phyloP scores from a whole-genome alignment of 1,284 basidiomycete species.

The Amylostereum areolatum region DNA sequence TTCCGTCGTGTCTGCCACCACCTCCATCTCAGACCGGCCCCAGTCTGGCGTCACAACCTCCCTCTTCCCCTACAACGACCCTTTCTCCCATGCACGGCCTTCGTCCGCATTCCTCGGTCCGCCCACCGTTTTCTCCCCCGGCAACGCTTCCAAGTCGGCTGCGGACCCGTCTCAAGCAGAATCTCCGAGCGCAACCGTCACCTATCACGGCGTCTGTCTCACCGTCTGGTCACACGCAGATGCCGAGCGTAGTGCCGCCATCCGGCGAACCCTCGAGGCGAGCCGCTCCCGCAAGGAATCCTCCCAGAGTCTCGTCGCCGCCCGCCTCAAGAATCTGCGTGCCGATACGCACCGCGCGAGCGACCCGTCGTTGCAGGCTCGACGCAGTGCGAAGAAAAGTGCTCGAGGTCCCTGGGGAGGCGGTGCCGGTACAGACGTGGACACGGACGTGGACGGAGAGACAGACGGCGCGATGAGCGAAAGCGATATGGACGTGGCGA shows the following conservation, averaged over 20 bases:
- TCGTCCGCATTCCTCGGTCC: slow-evolving; percentile 76
- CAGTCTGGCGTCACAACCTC: slow-evolving; percentile 43
- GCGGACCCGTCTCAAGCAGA: slow-evolving; percentile 12
- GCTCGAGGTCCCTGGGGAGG: slow-evolving; percentile 63
- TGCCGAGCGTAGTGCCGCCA: slow-evolving; percentile 74
- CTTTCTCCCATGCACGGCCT: slow-evolving; percentile 62
- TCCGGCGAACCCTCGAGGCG: slow-evolving; percentile 75
- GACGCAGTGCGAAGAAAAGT: slow-evolving; percentile 47
- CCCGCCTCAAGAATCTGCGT: slow-evolving; percentile 58
- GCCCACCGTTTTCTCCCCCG: slow-evolving; percentile 39
- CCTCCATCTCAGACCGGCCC: slow-evolving; percentile 40
- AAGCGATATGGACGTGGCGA: slow-evolving; percentile 75
- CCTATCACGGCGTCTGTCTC: slow-evolving; percentile 86
- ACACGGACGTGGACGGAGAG: slow-evolving; percentile 61
- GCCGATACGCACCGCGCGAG: slow-evolving; percentile 41
- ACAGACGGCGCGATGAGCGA: slow-evolving; percentile 75
- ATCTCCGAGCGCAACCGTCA: slow-evolving; percentile 40
- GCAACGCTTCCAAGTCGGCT: slow-evolving; percentile 9
- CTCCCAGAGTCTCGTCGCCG: slow-evolving; percentile 61
- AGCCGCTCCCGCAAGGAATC: slow-evolving; percentile 73
- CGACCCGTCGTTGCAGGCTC: slow-evolving; percentile 49
- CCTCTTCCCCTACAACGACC: slow-evolving; percentile 68
- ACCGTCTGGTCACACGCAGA: slow-evolving; percentile 95
- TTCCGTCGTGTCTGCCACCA: slow-evolving; percentile 58
- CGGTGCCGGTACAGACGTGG: slow-evolving; percentile 48